Evolutionary conservation across 257 asterid species (phyloP).

Genomic region (Solanum tacnaense): DNA sequence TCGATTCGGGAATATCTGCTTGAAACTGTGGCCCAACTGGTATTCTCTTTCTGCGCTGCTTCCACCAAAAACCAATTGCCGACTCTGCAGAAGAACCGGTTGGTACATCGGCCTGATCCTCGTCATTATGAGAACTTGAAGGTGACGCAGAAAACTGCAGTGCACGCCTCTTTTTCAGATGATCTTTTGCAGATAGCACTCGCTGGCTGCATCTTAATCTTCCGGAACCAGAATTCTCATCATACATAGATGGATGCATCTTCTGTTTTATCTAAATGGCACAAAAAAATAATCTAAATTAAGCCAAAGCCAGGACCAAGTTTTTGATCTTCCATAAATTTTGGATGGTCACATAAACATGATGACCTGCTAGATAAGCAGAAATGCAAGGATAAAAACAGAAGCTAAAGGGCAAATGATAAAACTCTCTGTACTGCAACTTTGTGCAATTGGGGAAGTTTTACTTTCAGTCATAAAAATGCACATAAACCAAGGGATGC

Average conservation of each 20-base stretch:
- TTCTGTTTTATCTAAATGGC: slow-evolving; percentile 56
- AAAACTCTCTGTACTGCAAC: background rate
- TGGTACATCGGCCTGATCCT: slow-evolving; percentile 1
- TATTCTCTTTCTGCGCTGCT: slow-evolving; percentile 13
- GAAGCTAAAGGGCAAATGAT: background rate
- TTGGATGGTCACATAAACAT: background rate
- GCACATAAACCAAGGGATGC: background rate
- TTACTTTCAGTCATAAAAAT: background rate
- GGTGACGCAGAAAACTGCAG: slow-evolving; percentile 10
- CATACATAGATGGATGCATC: slow-evolving; percentile 84
- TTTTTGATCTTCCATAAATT: background rate
- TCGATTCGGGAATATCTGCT: slow-evolving; percentile 35
- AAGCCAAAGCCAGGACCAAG: background rate
- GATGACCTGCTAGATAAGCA: background rate
- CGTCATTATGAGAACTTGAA: slow-evolving; percentile 22
- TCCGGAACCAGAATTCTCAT: slow-evolving; percentile 33
- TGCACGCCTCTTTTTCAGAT: slow-evolving; percentile 20
- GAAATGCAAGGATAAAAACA: background rate
- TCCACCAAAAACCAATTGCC: slow-evolving; percentile 4
- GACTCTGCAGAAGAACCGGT: slow-evolving; percentile 25
- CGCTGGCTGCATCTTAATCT: slow-evolving; percentile 67
- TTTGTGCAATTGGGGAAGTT: background rate
- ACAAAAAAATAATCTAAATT: background rate
- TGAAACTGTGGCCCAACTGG: slow-evolving; percentile 37
- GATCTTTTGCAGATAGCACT: slow-evolving; percentile 41